phyloP scores from a whole-genome alignment of 1,284 basidiomycete genomes.

The Volvariella surrecta region DNA sequence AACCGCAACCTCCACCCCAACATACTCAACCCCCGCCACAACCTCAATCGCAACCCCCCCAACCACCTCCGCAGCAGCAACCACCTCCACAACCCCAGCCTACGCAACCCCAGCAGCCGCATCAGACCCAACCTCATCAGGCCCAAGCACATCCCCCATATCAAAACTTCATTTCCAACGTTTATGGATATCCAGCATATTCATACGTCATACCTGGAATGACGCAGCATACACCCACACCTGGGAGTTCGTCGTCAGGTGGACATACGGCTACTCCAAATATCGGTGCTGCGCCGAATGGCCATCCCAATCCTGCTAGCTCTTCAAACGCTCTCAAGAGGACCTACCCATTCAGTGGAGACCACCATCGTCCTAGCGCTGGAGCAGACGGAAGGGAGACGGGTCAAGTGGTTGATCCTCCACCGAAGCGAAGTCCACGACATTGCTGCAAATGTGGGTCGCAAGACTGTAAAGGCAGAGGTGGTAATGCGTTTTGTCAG shows the following conservation, averaged over 20 bases:
- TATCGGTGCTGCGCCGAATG: neutral
- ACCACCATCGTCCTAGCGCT: neutral
- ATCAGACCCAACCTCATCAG: neutral
- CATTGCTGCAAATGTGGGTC: slow-evolving; percentile 68
- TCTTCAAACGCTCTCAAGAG: neutral
- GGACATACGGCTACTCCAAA: neutral
- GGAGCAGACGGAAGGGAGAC: neutral
- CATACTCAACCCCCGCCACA: slow-evolving; percentile 5
- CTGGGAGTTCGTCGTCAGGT: neutral
- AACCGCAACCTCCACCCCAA: slow-evolving; percentile 10
- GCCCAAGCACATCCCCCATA: no score
- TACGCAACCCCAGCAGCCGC: neutral
- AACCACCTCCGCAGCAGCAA: slow-evolving; percentile 5
- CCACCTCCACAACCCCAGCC: slow-evolving; percentile 1
- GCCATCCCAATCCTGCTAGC: neutral
- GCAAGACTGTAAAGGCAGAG: slow-evolving; percentile 71
- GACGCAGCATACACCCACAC: neutral
- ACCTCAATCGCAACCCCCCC: slow-evolving; percentile 3
- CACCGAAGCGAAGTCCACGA: slow-evolving; percentile 29
- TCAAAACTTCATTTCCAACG: no score
- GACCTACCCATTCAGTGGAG: neutral
- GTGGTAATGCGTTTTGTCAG: slow-evolving; percentile 57
- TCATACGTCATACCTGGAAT: neutral
- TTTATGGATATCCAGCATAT: no score
- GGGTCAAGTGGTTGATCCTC: slow-evolving; percentile 4